Conservation (phyloP, 345 rosid genomes). For the Abelmoschus esculentus region DNA sequence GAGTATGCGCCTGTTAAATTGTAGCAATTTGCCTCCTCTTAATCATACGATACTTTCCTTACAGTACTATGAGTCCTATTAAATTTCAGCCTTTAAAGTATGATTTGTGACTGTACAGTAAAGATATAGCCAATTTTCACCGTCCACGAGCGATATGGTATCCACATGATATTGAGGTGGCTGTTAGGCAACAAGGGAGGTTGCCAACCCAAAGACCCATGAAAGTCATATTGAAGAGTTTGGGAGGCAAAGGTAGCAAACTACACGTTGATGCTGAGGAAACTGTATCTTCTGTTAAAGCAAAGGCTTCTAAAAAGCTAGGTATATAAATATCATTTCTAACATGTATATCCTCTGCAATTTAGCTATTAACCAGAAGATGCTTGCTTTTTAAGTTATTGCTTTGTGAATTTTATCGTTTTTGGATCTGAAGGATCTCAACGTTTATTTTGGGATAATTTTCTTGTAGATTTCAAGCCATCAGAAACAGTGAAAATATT, state of each 20-base stretch:
- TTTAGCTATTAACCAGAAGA: background rate
- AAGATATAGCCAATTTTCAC: slow-evolving; percentile 91
- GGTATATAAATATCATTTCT: slow-evolving; percentile 40
- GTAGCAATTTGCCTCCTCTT: too few species aligned
- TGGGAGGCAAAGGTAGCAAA: slow-evolving; percentile 97
- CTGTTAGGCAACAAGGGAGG: slow-evolving; percentile 79
- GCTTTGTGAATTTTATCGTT: background rate
- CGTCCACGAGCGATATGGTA: slow-evolving; percentile 94
- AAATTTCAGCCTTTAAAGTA: slow-evolving; percentile 1
- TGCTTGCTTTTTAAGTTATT: slow-evolving; percentile 1
- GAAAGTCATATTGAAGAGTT: slow-evolving; percentile 85
- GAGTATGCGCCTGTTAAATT: too few species aligned
- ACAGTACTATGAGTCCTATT: background rate
- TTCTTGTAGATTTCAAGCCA: slow-evolving; percentile 78
- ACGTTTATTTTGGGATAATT: slow-evolving; percentile 14
- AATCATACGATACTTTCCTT: background rate
- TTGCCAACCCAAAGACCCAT: slow-evolving; percentile 68
- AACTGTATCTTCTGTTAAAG: slow-evolving; percentile 64
- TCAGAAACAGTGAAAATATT: slow-evolving; percentile 69
- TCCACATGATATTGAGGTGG: slow-evolving; percentile 91
- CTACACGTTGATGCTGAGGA: slow-evolving; percentile 83
- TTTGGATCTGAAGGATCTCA: background rate
- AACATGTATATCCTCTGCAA: background rate
- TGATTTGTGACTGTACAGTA: slow-evolving; percentile 41
- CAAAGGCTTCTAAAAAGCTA: slow-evolving; percentile 90